Conservation (phyloP, 768 basidiomycete genomes). For the Tricholoma furcatifolium region DNA sequence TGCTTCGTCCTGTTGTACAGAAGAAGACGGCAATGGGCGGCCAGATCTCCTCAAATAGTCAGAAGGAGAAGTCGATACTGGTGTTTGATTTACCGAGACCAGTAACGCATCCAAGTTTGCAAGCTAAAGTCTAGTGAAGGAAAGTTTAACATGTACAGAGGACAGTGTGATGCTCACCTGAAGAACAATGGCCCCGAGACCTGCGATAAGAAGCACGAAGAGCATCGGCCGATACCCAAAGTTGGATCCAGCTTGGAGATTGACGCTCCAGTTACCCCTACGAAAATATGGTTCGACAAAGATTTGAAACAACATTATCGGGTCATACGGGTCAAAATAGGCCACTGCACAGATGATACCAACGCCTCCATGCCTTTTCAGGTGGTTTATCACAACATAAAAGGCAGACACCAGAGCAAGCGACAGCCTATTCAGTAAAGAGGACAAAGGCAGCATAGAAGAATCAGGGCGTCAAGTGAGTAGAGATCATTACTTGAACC, state of each 20-base stretch:
- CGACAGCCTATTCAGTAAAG: not conserved
- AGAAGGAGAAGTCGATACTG: not conserved
- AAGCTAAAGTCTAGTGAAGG: slow-evolving; percentile 52
- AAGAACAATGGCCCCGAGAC: slow-evolving; percentile 64
- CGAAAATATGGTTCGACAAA: slow-evolving; percentile 2
- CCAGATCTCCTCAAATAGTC: slow-evolving; percentile 41
- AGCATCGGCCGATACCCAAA: slow-evolving; percentile 75
- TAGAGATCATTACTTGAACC: slow-evolving; percentile 6
- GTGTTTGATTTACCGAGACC: slow-evolving; percentile 46
- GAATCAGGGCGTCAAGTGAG: slow-evolving; percentile 5
- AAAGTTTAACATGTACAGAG: not conserved
- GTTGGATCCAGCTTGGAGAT: slow-evolving; percentile 73
- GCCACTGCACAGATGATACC: slow-evolving; percentile 74
- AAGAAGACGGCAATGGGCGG: slow-evolving; percentile 55
- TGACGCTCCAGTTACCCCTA: slow-evolving; percentile 79
- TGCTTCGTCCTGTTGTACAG: slow-evolving; percentile 52
- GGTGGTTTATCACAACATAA: slow-evolving; percentile 23
- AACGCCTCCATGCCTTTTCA: slow-evolving; percentile 53
- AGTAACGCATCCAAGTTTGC: slow-evolving; percentile 67
- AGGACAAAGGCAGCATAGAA: not conserved
- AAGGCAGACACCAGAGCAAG: not conserved
- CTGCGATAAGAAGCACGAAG: slow-evolving; percentile 60
- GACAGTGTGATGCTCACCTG: slow-evolving; percentile 39
- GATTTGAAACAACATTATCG: not conserved
- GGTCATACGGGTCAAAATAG: slow-evolving; percentile 68